Conservation (phyloP, 768 basidiomycete species). For the Suillus americanus region DNA sequence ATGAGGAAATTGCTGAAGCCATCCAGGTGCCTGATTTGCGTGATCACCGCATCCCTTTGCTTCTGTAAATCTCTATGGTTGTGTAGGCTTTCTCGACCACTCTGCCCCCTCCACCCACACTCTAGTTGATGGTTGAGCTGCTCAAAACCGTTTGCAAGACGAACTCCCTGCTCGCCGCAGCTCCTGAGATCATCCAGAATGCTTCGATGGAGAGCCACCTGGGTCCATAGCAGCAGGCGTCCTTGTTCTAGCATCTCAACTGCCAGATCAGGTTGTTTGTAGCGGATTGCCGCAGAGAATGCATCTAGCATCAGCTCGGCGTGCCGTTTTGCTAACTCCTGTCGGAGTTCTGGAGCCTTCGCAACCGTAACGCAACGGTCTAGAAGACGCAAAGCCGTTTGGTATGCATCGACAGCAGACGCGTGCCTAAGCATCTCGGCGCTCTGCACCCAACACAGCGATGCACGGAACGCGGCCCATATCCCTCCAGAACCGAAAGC, state of each 20-base stretch:
- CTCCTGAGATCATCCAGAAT: conserved; percentile 24
- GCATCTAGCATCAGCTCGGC: conserved; percentile 24
- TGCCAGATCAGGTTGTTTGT: conserved; percentile 19
- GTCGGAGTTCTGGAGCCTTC: conserved; percentile 14
- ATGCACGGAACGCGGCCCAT: conserved; percentile 14
- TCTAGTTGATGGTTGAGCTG: conserved; percentile 21
- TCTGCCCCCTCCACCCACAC: not conserved
- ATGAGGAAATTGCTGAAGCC: conserved; percentile 24
- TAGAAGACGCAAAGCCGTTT: conserved; percentile 15
- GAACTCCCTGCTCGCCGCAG: conserved; percentile 5
- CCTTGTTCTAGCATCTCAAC: conserved; percentile 38
- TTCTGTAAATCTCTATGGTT: conserved; percentile 20
- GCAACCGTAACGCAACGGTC: conserved; percentile 21
- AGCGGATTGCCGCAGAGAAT: conserved; percentile 24
- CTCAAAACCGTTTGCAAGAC: conserved; percentile 22
- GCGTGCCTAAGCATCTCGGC: conserved; percentile 20
- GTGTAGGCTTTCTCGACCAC: conserved; percentile 10
- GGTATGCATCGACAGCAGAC: conserved; percentile 19
- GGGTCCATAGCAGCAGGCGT: conserved; percentile 25
- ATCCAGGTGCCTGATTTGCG: conserved; percentile 26
- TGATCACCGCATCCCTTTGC: conserved; percentile 25
- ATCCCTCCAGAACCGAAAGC: conserved; percentile 20
- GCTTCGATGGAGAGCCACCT: conserved; percentile 22
- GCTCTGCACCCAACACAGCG: conserved; percentile 22
- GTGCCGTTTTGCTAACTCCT: conserved; percentile 13